phyloP scores from a whole-genome alignment of 352 stramenopile species.

The Pythium chondricola region DNA sequence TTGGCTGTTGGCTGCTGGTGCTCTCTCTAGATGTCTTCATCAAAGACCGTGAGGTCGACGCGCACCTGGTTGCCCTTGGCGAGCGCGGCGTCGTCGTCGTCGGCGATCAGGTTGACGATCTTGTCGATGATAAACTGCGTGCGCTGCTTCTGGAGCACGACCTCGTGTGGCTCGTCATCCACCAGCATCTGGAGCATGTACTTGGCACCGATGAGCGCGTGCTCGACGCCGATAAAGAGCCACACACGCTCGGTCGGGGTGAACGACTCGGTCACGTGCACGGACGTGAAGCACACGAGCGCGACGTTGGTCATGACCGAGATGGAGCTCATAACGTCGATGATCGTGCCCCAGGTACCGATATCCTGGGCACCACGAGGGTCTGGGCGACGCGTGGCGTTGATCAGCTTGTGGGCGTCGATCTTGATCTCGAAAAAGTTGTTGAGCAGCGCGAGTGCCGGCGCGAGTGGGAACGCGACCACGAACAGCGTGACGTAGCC shows the following conservation, averaged over 20 bases:
- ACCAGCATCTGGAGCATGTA: constrained; percentile 63
- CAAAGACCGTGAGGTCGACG: constrained; percentile 73
- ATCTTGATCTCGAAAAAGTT: constrained; percentile 92
- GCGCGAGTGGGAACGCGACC: constrained; percentile 88
- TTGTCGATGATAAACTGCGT: constrained; percentile 67
- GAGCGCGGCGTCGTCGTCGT: constrained; percentile 62
- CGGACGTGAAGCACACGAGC: constrained; percentile 89
- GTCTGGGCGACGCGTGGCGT: constrained; percentile 63
- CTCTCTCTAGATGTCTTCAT: constrained; percentile 59
- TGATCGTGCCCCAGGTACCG: constrained; percentile 89
- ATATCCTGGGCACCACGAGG: constrained; percentile 83
- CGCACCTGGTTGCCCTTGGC: constrained; percentile 74
- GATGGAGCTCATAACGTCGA: constrained; percentile 85
- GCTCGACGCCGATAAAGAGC: constrained; percentile 64
- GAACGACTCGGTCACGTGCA: constrained; percentile 42
- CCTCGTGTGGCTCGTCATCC: constrained; percentile 63
- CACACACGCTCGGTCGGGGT: constrained; percentile 41
- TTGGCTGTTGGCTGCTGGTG: too few species aligned
- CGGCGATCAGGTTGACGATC: constrained; percentile 64
- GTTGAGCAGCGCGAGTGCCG: constrained; percentile 84
- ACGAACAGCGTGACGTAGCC: constrained; percentile 94
- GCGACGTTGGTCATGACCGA: constrained; percentile 91
- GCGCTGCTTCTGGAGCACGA: constrained; percentile 65
- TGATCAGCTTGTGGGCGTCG: constrained; percentile 81
- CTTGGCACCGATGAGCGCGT: constrained; percentile 58